Conservation (phyloP, 169 alveolate genomes). For the Plasmodium cynomolgi region DNA sequence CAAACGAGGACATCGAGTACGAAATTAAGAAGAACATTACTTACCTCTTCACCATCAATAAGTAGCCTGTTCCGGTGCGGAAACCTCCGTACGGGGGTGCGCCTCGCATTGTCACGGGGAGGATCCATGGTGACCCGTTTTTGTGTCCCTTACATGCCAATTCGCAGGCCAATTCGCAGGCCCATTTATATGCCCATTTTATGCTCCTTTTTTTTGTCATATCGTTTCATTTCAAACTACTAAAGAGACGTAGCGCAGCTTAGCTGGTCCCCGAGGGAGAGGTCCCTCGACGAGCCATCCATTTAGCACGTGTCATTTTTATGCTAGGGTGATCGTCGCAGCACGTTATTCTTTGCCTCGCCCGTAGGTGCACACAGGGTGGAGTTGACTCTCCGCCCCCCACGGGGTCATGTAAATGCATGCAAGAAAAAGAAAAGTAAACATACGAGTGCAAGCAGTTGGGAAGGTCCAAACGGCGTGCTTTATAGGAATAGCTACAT, state of each 20-base stretch:
- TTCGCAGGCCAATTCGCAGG: too few species aligned
- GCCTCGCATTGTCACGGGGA: neutral
- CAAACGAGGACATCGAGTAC: constrained; percentile 57
- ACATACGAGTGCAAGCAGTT: neutral
- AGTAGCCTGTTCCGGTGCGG: neutral
- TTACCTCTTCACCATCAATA: constrained; percentile 63
- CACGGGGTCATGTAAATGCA: neutral
- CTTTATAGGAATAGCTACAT: neutral
- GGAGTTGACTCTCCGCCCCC: too few species aligned
- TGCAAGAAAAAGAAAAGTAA: neutral
- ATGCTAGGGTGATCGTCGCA: neutral
- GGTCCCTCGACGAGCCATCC: neutral
- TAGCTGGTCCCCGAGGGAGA: neutral
- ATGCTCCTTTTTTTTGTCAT: neutral
- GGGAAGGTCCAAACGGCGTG: neutral
- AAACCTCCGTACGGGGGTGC: neutral
- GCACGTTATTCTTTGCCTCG: neutral
- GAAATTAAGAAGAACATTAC: constrained; percentile 66
- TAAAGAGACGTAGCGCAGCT: neutral
- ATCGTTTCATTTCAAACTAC: neutral
- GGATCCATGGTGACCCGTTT: neutral
- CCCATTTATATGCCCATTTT: too few species aligned
- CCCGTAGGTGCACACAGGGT: too few species aligned
- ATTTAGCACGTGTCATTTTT: neutral
- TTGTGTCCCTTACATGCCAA: neutral